Conservation (phyloP, 768 basidiomycete species). For the Amanita fuliginea region DNA sequence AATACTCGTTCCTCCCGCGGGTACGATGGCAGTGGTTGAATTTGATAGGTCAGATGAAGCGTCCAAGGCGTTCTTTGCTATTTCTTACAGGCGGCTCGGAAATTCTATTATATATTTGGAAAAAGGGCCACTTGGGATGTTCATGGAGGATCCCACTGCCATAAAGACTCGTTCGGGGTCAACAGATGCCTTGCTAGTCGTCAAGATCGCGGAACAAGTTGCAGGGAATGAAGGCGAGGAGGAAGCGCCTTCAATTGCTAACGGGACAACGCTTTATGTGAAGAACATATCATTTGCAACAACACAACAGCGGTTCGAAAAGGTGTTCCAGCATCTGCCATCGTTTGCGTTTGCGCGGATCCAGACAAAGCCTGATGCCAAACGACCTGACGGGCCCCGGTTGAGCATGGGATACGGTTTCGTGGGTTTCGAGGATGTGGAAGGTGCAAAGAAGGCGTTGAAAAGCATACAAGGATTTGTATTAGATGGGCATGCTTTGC, state of each 20-base stretch:
- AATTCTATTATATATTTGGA: constrained; percentile 90
- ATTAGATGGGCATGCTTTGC: constrained; percentile 78
- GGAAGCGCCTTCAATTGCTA: constrained; percentile 24
- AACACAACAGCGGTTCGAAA: constrained; percentile 56
- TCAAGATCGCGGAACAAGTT: constrained; percentile 33
- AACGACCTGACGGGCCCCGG: constrained; percentile 42
- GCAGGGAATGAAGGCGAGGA: constrained; percentile 27
- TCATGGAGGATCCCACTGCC: constrained; percentile 32
- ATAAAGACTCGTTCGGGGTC: constrained; percentile 7
- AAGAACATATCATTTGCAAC: constrained; percentile 97
- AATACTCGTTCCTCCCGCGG: constrained; percentile 81
- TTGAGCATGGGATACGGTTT: constrained; percentile 98
- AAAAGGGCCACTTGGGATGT: constrained; percentile 83
- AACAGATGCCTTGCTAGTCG: not conserved
- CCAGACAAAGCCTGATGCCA: constrained; percentile 85
- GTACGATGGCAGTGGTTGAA: constrained; percentile 89
- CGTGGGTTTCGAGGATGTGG: constrained; percentile 73
- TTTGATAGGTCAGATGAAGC: constrained; percentile 67
- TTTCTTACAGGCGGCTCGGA: constrained; percentile 82
- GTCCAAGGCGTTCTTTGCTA: constrained; percentile 60
- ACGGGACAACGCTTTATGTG: constrained; percentile 81
- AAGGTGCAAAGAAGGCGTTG: constrained; percentile 64
- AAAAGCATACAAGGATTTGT: constrained; percentile 72
- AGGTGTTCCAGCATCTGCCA: constrained; percentile 64
- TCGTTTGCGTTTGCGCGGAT: constrained; percentile 81